A percentile compares a stretch with the other conserved stretches of the same genome.
Evolutionary conservation across 352 stramenopile genomes (phyloP).

Genomic region (Phytophthora sojae): DNA sequence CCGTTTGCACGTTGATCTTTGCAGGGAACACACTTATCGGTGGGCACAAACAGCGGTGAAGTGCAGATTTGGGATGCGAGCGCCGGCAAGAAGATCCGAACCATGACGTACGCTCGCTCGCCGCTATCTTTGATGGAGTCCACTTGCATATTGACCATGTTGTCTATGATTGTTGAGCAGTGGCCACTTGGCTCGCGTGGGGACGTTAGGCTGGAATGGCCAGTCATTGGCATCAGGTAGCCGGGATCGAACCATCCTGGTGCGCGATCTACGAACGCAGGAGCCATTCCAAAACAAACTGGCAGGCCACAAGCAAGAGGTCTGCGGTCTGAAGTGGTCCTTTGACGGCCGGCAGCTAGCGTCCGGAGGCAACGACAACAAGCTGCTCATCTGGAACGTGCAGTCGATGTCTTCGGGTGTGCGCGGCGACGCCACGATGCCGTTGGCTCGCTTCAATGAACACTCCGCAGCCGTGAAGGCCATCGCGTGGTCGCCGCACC

Average conservation of each 20-base stretch:
- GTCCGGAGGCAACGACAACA: conserved; percentile 98
- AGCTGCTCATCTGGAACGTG: conserved; percentile 97
- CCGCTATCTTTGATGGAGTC: neutral
- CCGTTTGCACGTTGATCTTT: conserved; percentile 7
- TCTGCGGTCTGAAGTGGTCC: conserved; percentile 98
- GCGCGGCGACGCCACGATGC: conserved; percentile 47
- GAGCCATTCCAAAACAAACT: conserved; percentile 66
- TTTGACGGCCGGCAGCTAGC: conserved; percentile 93
- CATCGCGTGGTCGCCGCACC: conserved; percentile 97
- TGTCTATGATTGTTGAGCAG: conserved; percentile 35
- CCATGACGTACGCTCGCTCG: conserved; percentile 72
- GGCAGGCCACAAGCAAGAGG: conserved; percentile 83
- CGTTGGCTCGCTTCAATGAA: conserved; percentile 93
- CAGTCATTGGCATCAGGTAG: conserved; percentile 93
- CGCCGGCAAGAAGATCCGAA: conserved; percentile 89
- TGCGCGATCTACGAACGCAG: conserved; percentile 91
- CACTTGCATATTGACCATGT: conserved; percentile 6
- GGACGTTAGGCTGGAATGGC: conserved; percentile 93
- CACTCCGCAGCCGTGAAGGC: conserved; percentile 98
- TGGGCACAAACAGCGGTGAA: conserved; percentile 95
- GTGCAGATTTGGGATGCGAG: conserved; percentile 96
- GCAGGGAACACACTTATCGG: conserved; percentile 91
- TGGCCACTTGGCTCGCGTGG: conserved; percentile 93
- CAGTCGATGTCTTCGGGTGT: conserved; percentile 51
- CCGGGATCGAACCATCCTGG: conserved; percentile 94